Evolutionary conservation across 2,329 filamentous ascomycete genomes (phyloP).

Genomic region (Stemphylium beticola): DNA sequence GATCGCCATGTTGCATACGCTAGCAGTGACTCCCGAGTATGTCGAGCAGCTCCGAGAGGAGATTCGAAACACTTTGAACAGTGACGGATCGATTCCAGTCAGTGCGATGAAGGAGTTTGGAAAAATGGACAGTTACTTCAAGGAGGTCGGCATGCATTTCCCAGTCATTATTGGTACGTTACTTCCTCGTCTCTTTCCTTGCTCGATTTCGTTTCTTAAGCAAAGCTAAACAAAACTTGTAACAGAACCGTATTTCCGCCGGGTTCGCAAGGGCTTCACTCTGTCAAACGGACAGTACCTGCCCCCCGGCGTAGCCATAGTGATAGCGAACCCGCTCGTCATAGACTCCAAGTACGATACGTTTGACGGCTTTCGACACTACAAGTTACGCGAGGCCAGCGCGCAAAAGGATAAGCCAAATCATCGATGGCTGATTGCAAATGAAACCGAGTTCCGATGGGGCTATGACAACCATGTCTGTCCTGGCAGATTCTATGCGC

Average conservation of each 20-base stretch:
- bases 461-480: constrained; percentile 41
- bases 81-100: constrained; percentile 41
- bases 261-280: constrained; percentile 58
- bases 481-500: constrained; percentile 42
- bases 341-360: constrained; percentile 34
- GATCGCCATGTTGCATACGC: constrained; percentile 36
- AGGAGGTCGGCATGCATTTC: constrained; percentile 26
- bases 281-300: constrained; percentile 61
- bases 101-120: constrained; percentile 41
- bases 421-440: constrained; percentile 38
- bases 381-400: constrained; percentile 35
- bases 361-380: constrained; percentile 42
- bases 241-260: constrained; percentile 55
- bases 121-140: constrained; percentile 46
- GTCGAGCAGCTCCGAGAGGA: constrained; percentile 53
- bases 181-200: too few species aligned
- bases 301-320: constrained; percentile 36
- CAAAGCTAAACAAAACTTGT: neutral
- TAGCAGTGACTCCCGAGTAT: constrained; percentile 46
- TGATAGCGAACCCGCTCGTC: constrained; percentile 38
- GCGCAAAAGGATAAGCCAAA: constrained; percentile 28
- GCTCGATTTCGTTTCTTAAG: neutral
- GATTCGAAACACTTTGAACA: constrained; percentile 46
- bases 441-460: constrained; percentile 31
- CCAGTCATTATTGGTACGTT: neutral